Evolutionary conservation across 2,329 filamentous ascomycete species (phyloP).

Genomic region (Bipolaris sorokiniana): DNA sequence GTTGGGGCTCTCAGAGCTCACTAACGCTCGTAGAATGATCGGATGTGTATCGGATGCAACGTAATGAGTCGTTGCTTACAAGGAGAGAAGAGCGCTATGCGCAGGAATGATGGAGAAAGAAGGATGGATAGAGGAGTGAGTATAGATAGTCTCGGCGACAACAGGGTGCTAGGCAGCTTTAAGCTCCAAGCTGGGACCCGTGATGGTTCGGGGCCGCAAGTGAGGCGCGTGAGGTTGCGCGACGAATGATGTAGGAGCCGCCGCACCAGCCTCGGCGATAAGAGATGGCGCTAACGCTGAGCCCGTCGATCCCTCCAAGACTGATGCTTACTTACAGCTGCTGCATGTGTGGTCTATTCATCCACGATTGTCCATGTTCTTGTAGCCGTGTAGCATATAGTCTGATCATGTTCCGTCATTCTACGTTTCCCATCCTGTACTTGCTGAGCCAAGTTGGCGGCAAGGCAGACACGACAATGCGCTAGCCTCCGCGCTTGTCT

Average conservation of each 20-base stretch:
- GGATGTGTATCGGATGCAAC: slow-evolving; percentile 17
- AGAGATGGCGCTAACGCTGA: slow-evolving; percentile 20
- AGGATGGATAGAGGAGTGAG: slow-evolving; percentile 4
- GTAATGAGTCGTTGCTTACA: slow-evolving; percentile 3
- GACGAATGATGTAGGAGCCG: slow-evolving; percentile 18
- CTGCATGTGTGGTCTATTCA: neutral
- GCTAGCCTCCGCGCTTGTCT: slow-evolving; percentile 4
- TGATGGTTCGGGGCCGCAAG: slow-evolving; percentile 29
- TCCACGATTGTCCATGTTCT: neutral
- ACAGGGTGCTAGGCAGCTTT: slow-evolving; percentile 29
- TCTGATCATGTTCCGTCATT: neutral
- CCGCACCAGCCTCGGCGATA: slow-evolving; percentile 30
- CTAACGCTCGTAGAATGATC: neutral
- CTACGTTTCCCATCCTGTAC: too few species aligned
- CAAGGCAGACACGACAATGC: neutral
- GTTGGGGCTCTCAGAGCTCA: slow-evolving; percentile 22
- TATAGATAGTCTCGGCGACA: slow-evolving; percentile 10
- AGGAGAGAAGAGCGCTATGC: slow-evolving; percentile 16
- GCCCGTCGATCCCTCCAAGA: neutral
- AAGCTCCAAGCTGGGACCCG: slow-evolving; percentile 26
- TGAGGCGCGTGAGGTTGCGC: slow-evolving; percentile 41
- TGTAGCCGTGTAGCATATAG: neutral
- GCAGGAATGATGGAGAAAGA: slow-evolving; percentile 3
- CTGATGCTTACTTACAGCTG: neutral
- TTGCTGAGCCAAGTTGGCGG: neutral